Conservation (phyloP, 345 rosid genomes). For the Raphanus sativus region DNA sequence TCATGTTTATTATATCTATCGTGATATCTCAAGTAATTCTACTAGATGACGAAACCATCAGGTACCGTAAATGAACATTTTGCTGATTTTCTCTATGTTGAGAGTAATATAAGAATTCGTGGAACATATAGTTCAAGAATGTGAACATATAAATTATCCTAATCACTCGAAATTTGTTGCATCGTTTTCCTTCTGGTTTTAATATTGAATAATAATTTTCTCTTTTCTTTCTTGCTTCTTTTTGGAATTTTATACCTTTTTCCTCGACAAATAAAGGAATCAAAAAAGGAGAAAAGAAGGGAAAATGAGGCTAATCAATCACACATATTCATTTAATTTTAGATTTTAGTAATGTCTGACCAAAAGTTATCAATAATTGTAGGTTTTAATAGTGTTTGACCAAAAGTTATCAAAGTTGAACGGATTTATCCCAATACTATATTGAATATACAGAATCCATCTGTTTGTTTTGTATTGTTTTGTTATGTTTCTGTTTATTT, state of each 20-base stretch:
- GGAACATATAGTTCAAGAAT: not conserved
- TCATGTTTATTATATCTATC: not conserved
- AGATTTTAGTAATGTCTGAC: slow-evolving; percentile 28
- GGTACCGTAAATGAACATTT: not conserved
- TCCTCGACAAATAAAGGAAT: not conserved
- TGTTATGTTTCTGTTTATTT: not conserved
- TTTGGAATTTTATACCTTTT: not conserved
- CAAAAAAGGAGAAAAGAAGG: slow-evolving; percentile 4
- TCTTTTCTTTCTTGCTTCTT: slow-evolving; percentile 2
- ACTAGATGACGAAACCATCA: not conserved
- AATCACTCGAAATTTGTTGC: not conserved
- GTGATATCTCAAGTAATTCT: not conserved
- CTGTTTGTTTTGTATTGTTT: not conserved
- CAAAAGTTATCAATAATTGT: slow-evolving; percentile 33
- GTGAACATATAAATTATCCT: not conserved
- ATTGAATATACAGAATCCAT: not conserved
- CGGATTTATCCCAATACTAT: not conserved
- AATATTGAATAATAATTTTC: not conserved
- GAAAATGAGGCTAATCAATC: slow-evolving; percentile 4
- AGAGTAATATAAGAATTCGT: not conserved
- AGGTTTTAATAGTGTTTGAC: slow-evolving; percentile 14
- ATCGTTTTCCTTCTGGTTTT: not conserved
- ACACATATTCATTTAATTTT: slow-evolving; percentile 8
- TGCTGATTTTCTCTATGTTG: not conserved
- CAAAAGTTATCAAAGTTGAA: slow-evolving; percentile 15